Percentiles rank a stretch among this genome's conserved stretches.
Conservation (phyloP, 2,329 filamentous ascomycete genomes). For the Coniella vitis region DNA sequence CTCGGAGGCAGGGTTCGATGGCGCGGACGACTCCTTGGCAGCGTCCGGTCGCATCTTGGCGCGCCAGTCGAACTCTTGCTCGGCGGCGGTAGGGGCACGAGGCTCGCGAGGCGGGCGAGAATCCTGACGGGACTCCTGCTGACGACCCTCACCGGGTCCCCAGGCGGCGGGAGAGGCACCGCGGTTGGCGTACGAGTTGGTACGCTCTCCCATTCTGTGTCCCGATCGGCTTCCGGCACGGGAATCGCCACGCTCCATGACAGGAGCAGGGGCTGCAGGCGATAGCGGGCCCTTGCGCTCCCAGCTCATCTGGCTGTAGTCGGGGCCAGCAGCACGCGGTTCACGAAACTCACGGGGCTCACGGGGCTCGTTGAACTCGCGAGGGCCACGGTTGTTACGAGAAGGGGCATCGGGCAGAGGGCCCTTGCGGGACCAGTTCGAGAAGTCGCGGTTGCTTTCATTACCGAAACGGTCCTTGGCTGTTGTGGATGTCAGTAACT, state of each 20-base stretch:
- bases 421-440: constrained; percentile 89
- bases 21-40: constrained; percentile 50
- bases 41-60: constrained; percentile 82
- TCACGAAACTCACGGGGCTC: constrained; percentile 49
- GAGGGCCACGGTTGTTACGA: constrained; percentile 41
- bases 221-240: constrained; percentile 50
- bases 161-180: constrained; percentile 65
- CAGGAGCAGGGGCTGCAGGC: constrained; percentile 45
- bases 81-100: constrained; percentile 70
- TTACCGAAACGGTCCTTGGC: constrained; percentile 71
- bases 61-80: constrained; percentile 91
- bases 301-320: constrained; percentile 55
- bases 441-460: constrained; percentile 70
- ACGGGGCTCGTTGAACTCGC: constrained; percentile 58
- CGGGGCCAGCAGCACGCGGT: constrained; percentile 12
- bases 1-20: constrained; percentile 66
- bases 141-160: constrained; percentile 59
- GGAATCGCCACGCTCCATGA: constrained; percentile 41
- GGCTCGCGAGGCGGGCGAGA: constrained; percentile 71
- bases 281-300: constrained; percentile 90
- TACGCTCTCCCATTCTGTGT: constrained; percentile 42
- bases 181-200: constrained; percentile 53
- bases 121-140: constrained; percentile 47
- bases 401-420: constrained; percentile 43
- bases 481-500: constrained; percentile 38